Evolutionary conservation across 352 stramenopile species (phyloP), one percentile per base, ranked within the genome.

Genomic region (Globisporangium canariense): DNA sequence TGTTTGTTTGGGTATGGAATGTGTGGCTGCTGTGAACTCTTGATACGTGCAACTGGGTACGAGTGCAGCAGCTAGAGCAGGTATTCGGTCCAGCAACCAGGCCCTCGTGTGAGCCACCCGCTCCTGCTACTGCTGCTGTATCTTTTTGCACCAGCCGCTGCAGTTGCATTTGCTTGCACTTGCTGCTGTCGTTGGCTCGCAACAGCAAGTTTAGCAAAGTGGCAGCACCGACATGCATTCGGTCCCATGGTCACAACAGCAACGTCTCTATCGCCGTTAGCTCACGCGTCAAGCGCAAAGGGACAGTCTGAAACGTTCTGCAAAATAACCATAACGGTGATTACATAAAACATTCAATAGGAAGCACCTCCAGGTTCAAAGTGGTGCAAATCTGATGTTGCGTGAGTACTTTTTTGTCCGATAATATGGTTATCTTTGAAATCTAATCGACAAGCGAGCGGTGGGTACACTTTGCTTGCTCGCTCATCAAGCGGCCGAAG

Each of bases 391-490:
- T 47, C 41, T n/a, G 40, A 14, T 47, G 41, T 45, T 45, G 14
- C 18, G 18, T 22, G 43, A 16, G 2, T 16, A 18, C 43, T 22
- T 8, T 49, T 49, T 6, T 7, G 16, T 22, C 16, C 4, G 7
- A 10, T 49, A 49, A 22, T 49, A 20, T 49, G 43, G 18, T 22
- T 22, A 6, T 0, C 8, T 49, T 49, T 20, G 4, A 4, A 2
- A 47, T 47, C 14, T 28, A 28, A 28, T 28, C 25, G 25, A 28
- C 25, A 28, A 28, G 2, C 25, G 25, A 20, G 3, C 14, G 6
- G 49, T 56, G 50, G 50, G 7, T 57, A 41, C 50, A 41, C 28
- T 57, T 41, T 49, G 43, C 32, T 30, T 52, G 9, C 46, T n/a
- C 16, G 10, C 30, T 32, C 1, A 1, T 65, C 50, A 65, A 0